Percentiles rank a stretch among this genome's conserved stretches.
Conservation (phyloP, 2,329 filamentous ascomycete species). For the Raffaelea albimanens region DNA sequence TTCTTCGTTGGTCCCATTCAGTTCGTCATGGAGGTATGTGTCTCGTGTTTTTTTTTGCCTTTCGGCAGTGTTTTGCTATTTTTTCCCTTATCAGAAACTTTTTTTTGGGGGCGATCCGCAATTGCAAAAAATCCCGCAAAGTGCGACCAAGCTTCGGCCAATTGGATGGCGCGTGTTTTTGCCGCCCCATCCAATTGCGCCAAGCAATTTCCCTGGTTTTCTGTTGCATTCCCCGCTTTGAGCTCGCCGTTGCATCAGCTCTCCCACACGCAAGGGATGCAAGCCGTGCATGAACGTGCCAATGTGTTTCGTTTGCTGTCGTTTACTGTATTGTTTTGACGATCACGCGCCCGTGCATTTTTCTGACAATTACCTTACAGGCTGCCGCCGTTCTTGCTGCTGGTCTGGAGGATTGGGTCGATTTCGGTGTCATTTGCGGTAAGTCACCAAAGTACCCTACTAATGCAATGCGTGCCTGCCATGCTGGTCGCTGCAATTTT, state of each 20-base stretch:
- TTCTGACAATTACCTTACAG: conserved; percentile 23
- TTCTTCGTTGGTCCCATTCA: conserved; percentile 88
- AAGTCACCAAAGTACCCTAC: too few relatives aligned
- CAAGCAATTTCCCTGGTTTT: neutral
- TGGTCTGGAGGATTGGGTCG: conserved; percentile 81
- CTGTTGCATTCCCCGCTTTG: neutral
- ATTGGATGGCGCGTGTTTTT: neutral
- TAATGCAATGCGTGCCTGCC: neutral
- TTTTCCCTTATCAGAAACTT: neutral
- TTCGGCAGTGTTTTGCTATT: neutral
- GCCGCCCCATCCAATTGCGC: neutral
- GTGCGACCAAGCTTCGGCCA: neutral
- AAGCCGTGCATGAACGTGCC: neutral
- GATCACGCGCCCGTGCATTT: conserved; percentile 7
- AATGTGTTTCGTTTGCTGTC: conserved; percentile 1
- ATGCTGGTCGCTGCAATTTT: neutral
- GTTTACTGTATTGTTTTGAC: conserved; percentile 10
- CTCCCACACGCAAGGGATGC: neutral
- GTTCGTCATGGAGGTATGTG: conserved; percentile 80
- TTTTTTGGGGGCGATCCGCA: too few relatives aligned
- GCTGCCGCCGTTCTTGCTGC: conserved; percentile 71
- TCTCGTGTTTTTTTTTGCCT: neutral
- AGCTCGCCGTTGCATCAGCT: neutral
- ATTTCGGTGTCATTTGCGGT: conserved; percentile 84
- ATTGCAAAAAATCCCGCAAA: neutral